Conservation (phyloP, 129 eudicot genomes). For the Cynara cardunculus region DNA sequence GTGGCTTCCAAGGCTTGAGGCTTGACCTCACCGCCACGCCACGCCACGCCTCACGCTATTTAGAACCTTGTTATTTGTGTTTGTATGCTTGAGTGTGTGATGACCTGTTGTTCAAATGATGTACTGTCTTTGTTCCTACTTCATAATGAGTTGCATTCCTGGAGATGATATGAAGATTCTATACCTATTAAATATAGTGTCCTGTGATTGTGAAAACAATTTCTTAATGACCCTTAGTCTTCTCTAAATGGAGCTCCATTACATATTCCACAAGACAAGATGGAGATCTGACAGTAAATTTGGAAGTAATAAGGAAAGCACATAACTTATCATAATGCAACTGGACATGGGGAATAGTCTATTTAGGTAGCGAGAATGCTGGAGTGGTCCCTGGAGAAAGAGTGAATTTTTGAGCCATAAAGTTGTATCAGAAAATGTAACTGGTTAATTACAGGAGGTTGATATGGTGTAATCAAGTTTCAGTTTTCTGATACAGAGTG, state of each 20-base stretch:
- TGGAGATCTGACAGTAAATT: neutral
- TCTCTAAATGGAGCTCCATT: neutral
- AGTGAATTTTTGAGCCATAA: neutral
- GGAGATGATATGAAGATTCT: neutral
- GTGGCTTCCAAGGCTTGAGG: no score
- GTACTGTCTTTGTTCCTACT: neutral
- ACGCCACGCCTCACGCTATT: no score
- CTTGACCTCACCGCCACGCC: no score
- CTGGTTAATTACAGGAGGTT: neutral
- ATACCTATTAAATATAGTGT: neutral
- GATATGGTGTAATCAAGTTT: neutral
- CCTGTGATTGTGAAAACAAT: neutral
- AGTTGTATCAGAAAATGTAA: neutral
- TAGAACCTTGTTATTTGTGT: no score
- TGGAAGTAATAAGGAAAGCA: neutral
- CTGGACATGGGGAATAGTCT: neutral
- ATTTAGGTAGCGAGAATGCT: neutral
- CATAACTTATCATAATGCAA: neutral
- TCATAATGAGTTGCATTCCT: neutral
- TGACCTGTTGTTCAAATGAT: neutral
- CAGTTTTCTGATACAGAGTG: neutral
- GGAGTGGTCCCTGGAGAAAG: neutral
- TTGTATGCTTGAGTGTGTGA: neutral
- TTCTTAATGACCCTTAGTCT: neutral
- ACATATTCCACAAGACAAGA: neutral